phyloP scores from a whole-genome alignment of 140 eudicot genomes.

The Anethum foeniculum region DNA sequence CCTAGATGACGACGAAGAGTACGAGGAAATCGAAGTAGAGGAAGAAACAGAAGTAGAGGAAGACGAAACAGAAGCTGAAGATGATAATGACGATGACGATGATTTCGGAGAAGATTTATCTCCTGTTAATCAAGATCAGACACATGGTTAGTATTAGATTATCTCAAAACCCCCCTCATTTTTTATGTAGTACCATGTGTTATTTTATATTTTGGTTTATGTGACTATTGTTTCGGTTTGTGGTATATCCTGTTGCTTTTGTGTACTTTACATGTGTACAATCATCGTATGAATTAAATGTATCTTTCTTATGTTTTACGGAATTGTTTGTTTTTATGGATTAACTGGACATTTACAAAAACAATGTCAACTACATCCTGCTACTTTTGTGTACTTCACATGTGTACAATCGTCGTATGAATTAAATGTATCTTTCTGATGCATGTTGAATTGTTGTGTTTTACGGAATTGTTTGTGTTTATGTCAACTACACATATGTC shows the following conservation, averaged over 20 bases:
- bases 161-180: neutral
- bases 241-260: neutral
- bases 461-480: neutral
- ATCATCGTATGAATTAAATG: neutral
- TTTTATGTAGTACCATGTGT: neutral
- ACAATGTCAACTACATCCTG: too few species aligned
- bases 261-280: too few species aligned
- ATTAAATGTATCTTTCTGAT: too few species aligned
- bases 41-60: constrained; percentile 27
- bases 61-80: constrained; percentile 20
- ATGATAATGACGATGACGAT: neutral
- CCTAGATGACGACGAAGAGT: constrained; percentile 29
- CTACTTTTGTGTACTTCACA: too few species aligned
- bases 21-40: constrained; percentile 19
- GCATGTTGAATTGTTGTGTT: neutral
- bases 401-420: neutral
- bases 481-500: neutral
- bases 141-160: constrained; percentile 20
- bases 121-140: constrained; percentile 22
- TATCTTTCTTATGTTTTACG: neutral
- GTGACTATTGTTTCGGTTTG: neutral
- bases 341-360: too few species aligned
- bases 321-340: neutral
- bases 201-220: neutral
- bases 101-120: constrained; percentile 24